A percentile compares a stretch with the other conserved stretches of the same genome.
phyloP scores from a whole-genome alignment of 2,329 filamentous ascomycete species.

The Fusarium sp. region DNA sequence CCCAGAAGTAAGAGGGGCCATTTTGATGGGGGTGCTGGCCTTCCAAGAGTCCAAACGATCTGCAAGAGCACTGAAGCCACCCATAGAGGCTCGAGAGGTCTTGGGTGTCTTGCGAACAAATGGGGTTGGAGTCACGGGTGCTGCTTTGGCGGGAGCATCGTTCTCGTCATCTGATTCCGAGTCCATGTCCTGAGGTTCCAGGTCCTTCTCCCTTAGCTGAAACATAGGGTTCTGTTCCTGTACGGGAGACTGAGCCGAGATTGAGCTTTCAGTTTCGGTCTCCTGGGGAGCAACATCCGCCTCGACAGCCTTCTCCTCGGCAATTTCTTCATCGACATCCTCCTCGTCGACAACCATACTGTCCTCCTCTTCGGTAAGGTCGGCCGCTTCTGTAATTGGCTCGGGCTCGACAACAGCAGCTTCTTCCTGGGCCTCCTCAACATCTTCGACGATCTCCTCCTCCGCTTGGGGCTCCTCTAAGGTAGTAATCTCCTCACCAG shows the following conservation, averaged over 20 bases:
- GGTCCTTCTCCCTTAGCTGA: conserved; percentile 60
- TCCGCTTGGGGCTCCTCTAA: conserved; percentile 6
- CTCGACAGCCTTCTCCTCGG: neutral
- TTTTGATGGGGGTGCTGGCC: conserved; percentile 62
- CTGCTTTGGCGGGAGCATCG: conserved; percentile 45
- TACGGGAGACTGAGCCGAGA: conserved; percentile 24
- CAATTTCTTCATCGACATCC: conserved; percentile 23
- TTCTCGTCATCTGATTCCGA: conserved; percentile 67
- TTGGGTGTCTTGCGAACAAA: conserved; percentile 41
- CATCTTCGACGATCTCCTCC: neutral
- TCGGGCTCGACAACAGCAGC: neutral
- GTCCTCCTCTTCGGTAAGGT: conserved; percentile 32
- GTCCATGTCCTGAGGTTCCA: conserved; percentile 56
- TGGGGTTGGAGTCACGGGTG: conserved; percentile 58
- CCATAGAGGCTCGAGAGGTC: conserved; percentile 46
- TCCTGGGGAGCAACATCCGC: conserved; percentile 27
- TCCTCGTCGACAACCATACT: conserved; percentile 44
- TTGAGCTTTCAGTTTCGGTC: neutral
- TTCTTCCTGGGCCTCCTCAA: conserved; percentile 1
- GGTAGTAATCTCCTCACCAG: conserved; percentile 15
- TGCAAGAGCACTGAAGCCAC: conserved; percentile 73
- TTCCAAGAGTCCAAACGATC: conserved; percentile 72
- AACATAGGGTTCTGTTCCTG: conserved; percentile 44
- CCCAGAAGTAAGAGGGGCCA: conserved; percentile 39
- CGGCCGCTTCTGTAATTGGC: conserved; percentile 1